Evolutionary conservation across 2,329 filamentous ascomycete species (phyloP).

Genomic region (Coccinonectria pachysandricola): DNA sequence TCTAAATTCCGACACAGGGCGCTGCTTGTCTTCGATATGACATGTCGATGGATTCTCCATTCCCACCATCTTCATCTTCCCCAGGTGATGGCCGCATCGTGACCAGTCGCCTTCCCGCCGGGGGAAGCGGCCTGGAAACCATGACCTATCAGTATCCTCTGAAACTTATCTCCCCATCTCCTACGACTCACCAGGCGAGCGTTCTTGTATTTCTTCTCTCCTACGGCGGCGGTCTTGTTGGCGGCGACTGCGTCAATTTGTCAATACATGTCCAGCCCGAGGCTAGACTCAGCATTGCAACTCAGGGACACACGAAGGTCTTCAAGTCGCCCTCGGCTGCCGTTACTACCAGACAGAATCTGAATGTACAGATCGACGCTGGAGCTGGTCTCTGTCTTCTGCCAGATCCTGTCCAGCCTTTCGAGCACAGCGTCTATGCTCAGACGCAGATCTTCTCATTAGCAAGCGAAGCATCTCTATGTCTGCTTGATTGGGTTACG

Average conservation of each 20-base stretch:
- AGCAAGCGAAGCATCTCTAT: slow-evolving; percentile 50
- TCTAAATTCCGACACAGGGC: too few species aligned
- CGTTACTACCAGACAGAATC: slow-evolving; percentile 46
- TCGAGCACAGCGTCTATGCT: slow-evolving; percentile 71
- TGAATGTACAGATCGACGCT: slow-evolving; percentile 40
- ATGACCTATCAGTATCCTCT: slow-evolving; percentile 89
- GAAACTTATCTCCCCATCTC: slow-evolving; percentile 78
- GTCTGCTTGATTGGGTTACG: slow-evolving; percentile 88
- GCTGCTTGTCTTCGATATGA: too few species aligned
- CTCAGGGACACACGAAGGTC: slow-evolving; percentile 84
- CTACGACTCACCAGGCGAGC: slow-evolving; percentile 52
- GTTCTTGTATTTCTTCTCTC: slow-evolving; percentile 82
- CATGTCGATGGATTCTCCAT: slow-evolving; percentile 53
- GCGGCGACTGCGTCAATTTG: slow-evolving; percentile 72
- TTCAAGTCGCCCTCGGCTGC: slow-evolving; percentile 63
- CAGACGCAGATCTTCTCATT: slow-evolving; percentile 72
- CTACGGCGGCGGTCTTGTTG: slow-evolving; percentile 88
- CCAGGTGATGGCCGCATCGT: slow-evolving; percentile 73
- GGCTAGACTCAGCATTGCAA: slow-evolving; percentile 58
- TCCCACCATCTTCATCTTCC: slow-evolving; percentile 60
- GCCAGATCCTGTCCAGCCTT: slow-evolving; percentile 90
- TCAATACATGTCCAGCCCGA: slow-evolving; percentile 51
- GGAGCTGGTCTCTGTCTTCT: slow-evolving; percentile 54
- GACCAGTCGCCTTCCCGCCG: slow-evolving; percentile 60
- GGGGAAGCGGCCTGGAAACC: slow-evolving; percentile 58